A percentile compares a stretch with the other conserved stretches of the same genome.
Evolutionary conservation across 805 yeast genomes (phyloP).

Genomic region (Ogataea glucozyma): DNA sequence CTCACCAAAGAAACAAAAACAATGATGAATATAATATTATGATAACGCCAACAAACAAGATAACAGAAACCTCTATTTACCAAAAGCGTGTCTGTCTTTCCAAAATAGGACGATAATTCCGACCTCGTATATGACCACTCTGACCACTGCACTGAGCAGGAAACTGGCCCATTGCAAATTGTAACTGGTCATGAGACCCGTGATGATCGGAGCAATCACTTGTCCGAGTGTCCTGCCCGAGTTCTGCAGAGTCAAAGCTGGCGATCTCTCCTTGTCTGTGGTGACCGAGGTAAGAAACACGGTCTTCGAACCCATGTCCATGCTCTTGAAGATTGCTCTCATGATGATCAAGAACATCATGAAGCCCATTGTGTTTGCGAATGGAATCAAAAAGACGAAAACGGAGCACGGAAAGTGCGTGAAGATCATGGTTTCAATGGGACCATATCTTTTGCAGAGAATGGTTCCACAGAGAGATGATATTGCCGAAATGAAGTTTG

Average conservation of each 20-base stretch:
- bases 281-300: slow-evolving; percentile 46
- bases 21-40: not conserved
- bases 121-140: slow-evolving; percentile 40
- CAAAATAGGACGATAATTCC: slow-evolving; percentile 39
- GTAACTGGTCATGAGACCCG: slow-evolving; percentile 41
- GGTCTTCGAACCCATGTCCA: slow-evolving; percentile 52
- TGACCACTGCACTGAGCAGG: slow-evolving; percentile 41
- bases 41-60: no score
- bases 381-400: slow-evolving; percentile 40
- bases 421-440: slow-evolving; percentile 45
- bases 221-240: slow-evolving; percentile 45
- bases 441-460: slow-evolving; percentile 45
- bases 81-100: slow-evolving; percentile 23
- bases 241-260: slow-evolving; percentile 46
- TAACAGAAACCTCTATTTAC: slow-evolving; percentile 3
- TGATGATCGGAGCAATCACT: slow-evolving; percentile 43
- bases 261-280: slow-evolving; percentile 42
- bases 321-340: slow-evolving; percentile 43
- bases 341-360: slow-evolving; percentile 37
- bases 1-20: slow-evolving; percentile 2
- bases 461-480: slow-evolving; percentile 45
- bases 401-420: slow-evolving; percentile 47
- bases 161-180: slow-evolving; percentile 45
- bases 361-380: slow-evolving; percentile 36
- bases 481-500: slow-evolving; percentile 41